Evolutionary conservation across 2,329 filamentous ascomycete species (phyloP).

Genomic region (Aureobasidium vineae): DNA sequence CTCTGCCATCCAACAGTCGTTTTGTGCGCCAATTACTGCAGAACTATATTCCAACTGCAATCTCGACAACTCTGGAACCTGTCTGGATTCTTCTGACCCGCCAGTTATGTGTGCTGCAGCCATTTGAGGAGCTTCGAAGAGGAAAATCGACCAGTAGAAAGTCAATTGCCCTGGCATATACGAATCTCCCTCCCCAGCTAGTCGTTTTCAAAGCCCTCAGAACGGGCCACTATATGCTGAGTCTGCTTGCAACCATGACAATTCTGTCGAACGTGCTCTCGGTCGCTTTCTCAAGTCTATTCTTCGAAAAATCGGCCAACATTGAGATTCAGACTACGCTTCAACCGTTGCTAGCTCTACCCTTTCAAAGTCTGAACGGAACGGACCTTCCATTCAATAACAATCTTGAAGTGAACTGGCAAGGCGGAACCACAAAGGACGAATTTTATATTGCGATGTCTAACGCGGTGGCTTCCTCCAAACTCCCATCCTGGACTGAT

Average conservation of each 20-base stretch:
- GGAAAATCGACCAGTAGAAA: constrained; percentile 40
- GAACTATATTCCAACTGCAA: constrained; percentile 54
- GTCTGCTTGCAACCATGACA: constrained; percentile 49
- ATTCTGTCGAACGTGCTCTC: constrained; percentile 55
- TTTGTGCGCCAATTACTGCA: constrained; percentile 45
- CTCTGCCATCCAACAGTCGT: constrained; percentile 38
- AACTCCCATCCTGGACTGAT: constrained; percentile 53
- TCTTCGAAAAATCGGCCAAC: constrained; percentile 42
- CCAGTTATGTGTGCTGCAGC: constrained; percentile 54
- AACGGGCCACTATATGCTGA: constrained; percentile 50
- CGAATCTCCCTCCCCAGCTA: constrained; percentile 56
- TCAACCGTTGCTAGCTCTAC: constrained; percentile 32
- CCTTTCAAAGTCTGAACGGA: constrained; percentile 30
- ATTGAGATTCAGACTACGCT: constrained; percentile 28
- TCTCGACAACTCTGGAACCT: constrained; percentile 58
- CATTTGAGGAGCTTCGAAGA: constrained; percentile 51
- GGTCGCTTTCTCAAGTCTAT: constrained; percentile 53
- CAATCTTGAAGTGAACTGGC: neutral
- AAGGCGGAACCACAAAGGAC: constrained; percentile 31
- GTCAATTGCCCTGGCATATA: constrained; percentile 51
- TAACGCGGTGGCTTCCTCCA: constrained; percentile 47
- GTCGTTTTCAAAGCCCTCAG: constrained; percentile 48
- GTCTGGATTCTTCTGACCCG: constrained; percentile 58
- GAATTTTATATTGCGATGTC: constrained; percentile 48
- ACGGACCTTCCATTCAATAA: neutral